Evolutionary conservation across 352 stramenopile species (phyloP), one percentile per base, ranked within the genome.

Genomic region (Phytophthora constricta): DNA sequence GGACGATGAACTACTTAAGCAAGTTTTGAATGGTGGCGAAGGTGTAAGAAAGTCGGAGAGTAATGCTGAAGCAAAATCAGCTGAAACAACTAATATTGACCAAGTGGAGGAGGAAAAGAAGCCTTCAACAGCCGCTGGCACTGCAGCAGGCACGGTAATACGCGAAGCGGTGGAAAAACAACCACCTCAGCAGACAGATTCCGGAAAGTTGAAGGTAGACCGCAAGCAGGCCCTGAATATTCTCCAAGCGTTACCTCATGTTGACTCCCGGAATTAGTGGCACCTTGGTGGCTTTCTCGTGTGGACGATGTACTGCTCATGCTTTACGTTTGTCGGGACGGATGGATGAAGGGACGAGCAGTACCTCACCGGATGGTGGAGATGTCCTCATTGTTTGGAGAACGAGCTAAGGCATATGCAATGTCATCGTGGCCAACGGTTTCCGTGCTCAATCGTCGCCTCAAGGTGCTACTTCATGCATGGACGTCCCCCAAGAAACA

Each of bases 221-320:
- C 73, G 70, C 5, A 67, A 66, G 9, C 67, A 69, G 5, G 83
- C 84, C 16, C 65, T 94, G 39, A 47, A 45, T 2, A 77, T 77
- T 0, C 65, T 94, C 16, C 77, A 76, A 56, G 41, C 46, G 10
- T 58, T 94, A n/a, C 67, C 72, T 1, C 60, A 74, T 25, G 33
- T 91, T 0, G 68, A 74, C 13, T 62, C 9, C 28, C 73, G 2
- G 57, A 74, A 17, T 17, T 59, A 1, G 76, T 94, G 0, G 73
- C 79, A 3, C 78, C 82, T 19, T 96, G 89, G 89, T 96, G 89
- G 89, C 77, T 91, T 41, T 79, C 86, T 17, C 42, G 89, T 22
- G 68, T 92, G 4, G 89, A 96, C 57, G 89, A 96, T 45, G 71
- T 92, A 17, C 58, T 89, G 23, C 65, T 96, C 13, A 49, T 96